Evolutionary conservation across 257 asterid genomes (phyloP), one percentile per base, ranked within the genome.

Genomic region (Ocimum tenuiflorum): DNA sequence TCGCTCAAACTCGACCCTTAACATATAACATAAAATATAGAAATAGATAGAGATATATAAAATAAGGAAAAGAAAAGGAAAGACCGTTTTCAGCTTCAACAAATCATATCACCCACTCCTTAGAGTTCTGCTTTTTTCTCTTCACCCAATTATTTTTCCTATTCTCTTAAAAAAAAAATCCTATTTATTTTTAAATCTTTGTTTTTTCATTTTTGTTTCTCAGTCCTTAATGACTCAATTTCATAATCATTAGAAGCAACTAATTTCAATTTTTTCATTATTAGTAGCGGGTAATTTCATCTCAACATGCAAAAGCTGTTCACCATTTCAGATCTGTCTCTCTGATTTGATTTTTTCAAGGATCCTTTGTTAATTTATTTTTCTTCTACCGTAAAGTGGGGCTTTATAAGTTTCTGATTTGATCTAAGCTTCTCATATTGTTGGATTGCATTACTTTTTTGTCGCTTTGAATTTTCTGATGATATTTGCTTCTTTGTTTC

Each of bases 261-360:
- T 60, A 19, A 63, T 46, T 23, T 18, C 49, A 54, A 11, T 41
- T 53, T 60, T 63, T 51, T 27, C 72, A 58, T 57, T 12, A 73
- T 63, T 49, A 36, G 45, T 13, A 29, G 72, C n/a, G n/a, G n/a
- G n/a, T 20, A 11, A 42, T 55, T 13, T 65, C 27, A 14, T 24
- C 57, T 41, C 8, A 20, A 22, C 62, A 52, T 59, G 67, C 65
- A 61, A 70, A 57, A 74, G 75, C 73, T 58, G 79, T 49, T 33
- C 20, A 38, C 70, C 53, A 27, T 62, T 74, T 33, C 73, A 50
- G 83, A 78, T 78, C 80, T 63, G 67, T 52, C 47, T 50, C 33
- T 24, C 51, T 50, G 71, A 51, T 64, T 65, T 60, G 39, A 58
- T n/a, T 70, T 33, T 46, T 35, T 58, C 42, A 55, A 74, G 77